A percentile compares a stretch with the other conserved stretches of the same genome.
Conservation (phyloP, 176 grass and related monocot genomes). For the Bothriochloa decipiens region DNA sequence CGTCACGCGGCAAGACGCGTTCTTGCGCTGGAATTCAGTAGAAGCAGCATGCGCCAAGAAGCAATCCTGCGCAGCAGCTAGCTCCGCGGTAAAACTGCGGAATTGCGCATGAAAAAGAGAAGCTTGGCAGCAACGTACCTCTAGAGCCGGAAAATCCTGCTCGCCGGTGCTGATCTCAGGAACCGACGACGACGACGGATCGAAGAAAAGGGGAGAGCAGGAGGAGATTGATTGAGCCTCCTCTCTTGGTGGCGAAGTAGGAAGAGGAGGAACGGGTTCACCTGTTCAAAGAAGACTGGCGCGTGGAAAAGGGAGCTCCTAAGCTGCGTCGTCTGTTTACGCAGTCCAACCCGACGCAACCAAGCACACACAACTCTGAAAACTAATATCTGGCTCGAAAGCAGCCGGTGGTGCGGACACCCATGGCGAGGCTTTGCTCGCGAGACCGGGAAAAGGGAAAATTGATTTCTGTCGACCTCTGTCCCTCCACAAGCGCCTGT, state of each 20-base stretch:
- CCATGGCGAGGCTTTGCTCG: conserved; percentile 8
- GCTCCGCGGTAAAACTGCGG: background rate
- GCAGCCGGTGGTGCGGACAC: background rate
- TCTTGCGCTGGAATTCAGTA: background rate
- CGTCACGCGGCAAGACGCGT: no score
- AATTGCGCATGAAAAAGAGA: background rate
- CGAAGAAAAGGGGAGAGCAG: background rate
- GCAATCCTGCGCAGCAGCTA: background rate
- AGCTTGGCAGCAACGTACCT: conserved; percentile 38
- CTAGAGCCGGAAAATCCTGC: background rate
- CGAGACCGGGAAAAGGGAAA: conserved; percentile 5
- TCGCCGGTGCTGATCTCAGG: background rate
- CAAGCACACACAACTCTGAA: background rate
- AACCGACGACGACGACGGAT: background rate
- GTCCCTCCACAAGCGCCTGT: no score
- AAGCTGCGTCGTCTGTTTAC: conserved; percentile 12
- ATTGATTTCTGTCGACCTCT: background rate
- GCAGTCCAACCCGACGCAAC: conserved; percentile 41
- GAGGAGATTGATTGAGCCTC: background rate
- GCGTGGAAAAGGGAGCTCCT: conserved; percentile 51
- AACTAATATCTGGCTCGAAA: background rate
- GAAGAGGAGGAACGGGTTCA: background rate
- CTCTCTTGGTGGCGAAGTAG: background rate
- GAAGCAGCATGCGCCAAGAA: background rate
- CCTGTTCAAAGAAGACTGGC: conserved; percentile 23